Evolutionary conservation across 2,329 filamentous ascomycete genomes (phyloP).

Genomic region (Hymenoscyphus occultus): DNA sequence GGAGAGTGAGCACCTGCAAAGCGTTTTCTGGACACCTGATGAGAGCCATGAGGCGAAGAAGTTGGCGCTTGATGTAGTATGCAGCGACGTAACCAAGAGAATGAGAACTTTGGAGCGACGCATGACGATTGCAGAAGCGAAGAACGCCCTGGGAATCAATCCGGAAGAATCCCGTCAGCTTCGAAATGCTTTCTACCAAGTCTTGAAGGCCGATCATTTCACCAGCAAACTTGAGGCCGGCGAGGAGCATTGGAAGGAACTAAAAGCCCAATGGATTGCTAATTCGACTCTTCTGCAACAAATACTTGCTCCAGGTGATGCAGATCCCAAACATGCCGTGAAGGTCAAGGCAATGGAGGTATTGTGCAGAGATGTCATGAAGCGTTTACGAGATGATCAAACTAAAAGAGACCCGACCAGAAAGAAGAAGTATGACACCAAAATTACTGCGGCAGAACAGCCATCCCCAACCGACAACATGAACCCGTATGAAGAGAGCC

Average conservation of each 20-base stretch:
- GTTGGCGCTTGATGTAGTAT: slow-evolving; percentile 74
- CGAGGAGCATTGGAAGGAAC: slow-evolving; percentile 64
- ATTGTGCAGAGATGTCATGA: slow-evolving; percentile 73
- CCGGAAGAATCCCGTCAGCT: slow-evolving; percentile 65
- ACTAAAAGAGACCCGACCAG: slow-evolving; percentile 51
- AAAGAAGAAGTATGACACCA: slow-evolving; percentile 41
- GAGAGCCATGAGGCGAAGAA: slow-evolving; percentile 59
- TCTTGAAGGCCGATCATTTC: slow-evolving; percentile 63
- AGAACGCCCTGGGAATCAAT: slow-evolving; percentile 67
- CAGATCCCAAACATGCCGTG: slow-evolving; percentile 50
- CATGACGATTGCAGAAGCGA: slow-evolving; percentile 74
- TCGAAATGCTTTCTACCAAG: slow-evolving; percentile 62
- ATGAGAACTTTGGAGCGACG: slow-evolving; percentile 62
- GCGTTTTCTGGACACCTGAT: slow-evolving; percentile 57
- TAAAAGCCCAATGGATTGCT: slow-evolving; percentile 67
- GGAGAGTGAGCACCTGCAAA: slow-evolving; percentile 61
- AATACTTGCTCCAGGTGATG: slow-evolving; percentile 49
- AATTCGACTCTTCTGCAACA: slow-evolving; percentile 53
- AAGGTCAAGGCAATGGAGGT: slow-evolving; percentile 67
- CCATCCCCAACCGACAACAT: slow-evolving; percentile 13
- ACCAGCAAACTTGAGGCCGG: slow-evolving; percentile 72
- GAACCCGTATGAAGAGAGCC: slow-evolving; percentile 13
- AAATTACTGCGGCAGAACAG: slow-evolving; percentile 30
- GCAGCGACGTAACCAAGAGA: slow-evolving; percentile 77
- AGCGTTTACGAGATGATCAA: slow-evolving; percentile 68